Evolutionary conservation across 305 asterid genomes (phyloP).

Genomic region (Fraxinus albicans): DNA sequence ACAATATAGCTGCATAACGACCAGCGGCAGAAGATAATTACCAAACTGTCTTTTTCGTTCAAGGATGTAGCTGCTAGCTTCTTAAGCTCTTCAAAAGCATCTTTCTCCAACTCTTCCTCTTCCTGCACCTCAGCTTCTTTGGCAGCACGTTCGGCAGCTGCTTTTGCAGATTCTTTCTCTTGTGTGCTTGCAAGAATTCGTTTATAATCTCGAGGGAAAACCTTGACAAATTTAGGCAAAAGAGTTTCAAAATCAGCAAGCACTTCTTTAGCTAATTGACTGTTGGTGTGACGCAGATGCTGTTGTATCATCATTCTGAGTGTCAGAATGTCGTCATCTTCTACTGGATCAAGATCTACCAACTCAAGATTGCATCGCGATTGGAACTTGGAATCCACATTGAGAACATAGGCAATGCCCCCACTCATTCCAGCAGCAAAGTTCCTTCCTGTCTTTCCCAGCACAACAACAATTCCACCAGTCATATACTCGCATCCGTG

Average conservation of each 20-base stretch:
- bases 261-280: constrained; percentile 81
- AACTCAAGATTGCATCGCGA: constrained; percentile 84
- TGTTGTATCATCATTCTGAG: constrained; percentile 97
- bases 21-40: constrained; percentile 18
- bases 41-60: constrained; percentile 42
- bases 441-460: constrained; percentile 93
- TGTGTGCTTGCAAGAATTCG: constrained; percentile 69
- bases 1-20: neutral
- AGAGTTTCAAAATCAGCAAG: constrained; percentile 73
- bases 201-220: constrained; percentile 93
- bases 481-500: constrained; percentile 99
- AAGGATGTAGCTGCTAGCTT: constrained; percentile 62
- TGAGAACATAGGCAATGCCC: constrained; percentile 89
- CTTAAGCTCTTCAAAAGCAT: constrained; percentile 98
- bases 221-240: constrained; percentile 84
- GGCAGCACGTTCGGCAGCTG: constrained; percentile 44
- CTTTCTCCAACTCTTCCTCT: constrained; percentile 64
- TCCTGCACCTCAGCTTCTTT: constrained; percentile 69
- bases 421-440: constrained; percentile 99
- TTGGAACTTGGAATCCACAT: constrained; percentile 60
- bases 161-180: constrained; percentile 43
- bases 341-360: constrained; percentile 94
- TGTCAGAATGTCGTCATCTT: constrained; percentile 79
- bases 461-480: constrained; percentile 89
- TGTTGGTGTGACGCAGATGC: constrained; percentile 91